Evolutionary conservation across 352 stramenopile genomes (phyloP), one percentile per base, ranked within the genome.

Genomic region (Globisporangium viniferum): DNA sequence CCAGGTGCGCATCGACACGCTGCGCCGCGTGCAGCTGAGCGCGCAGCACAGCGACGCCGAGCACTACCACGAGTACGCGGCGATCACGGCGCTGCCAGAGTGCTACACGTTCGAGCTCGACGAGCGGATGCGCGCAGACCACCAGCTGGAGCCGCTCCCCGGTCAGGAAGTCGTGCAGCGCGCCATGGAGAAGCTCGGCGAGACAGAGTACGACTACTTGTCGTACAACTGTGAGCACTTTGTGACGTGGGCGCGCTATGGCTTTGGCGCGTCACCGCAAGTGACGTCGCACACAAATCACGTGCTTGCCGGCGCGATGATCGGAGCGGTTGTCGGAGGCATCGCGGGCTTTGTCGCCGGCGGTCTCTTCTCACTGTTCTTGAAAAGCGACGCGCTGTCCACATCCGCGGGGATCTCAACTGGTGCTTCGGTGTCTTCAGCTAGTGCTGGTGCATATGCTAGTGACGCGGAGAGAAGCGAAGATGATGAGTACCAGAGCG

Each of bases 221-320:
- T 65, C 31, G 5, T 74, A 86, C 74, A 92, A 92, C 63, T 92
- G 84, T 75, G 84, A 92, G 62, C 84, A 92, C 68, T 92, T 92
- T 73, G 84, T 90, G 51, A 90, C 84, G 55, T 92, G 80, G 84
- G 84, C 80, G 14, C 73, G 82, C 41, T 90, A 92, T 64, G 80
- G 80, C 20, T 66, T 78, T 12, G 76, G 77, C 2, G 72, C 77
- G 57, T 92, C 84, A 39, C 84, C 82, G 31, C 84, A 92, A 20
- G 80, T 84, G 10, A 64, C 66, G 3, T 84, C 80, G 24, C 82
- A 90, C 44, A 73, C 79, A 0, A 86, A 85, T 29, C 78, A 89
- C 56, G 80, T 90, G 48, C 58, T 90, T n/a, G 81, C 81, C 1
- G 80, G 80, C 8, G 83, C 83, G 12, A 75, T 91, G 68, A 70